Evolutionary conservation across 108 stramenopile species (phyloP).

Genomic region (Cyclostephanos tholiformis): DNA sequence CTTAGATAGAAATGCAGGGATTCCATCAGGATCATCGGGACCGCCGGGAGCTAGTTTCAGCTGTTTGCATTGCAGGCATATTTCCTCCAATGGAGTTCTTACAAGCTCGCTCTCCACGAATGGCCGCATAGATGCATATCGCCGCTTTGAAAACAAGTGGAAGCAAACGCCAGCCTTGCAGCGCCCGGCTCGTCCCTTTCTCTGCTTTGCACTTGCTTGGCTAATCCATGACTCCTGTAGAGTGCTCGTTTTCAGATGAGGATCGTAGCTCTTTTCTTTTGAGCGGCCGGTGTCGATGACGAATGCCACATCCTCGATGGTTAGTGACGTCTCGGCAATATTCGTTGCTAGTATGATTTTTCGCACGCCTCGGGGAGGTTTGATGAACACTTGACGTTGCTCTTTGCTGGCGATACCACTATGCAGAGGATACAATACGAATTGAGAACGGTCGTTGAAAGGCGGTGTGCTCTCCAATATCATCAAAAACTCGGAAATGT

Average conservation of each 20-base stretch:
- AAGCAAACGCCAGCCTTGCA: constrained; percentile 82
- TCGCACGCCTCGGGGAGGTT: constrained; percentile 58
- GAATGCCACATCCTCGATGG: constrained; percentile 92
- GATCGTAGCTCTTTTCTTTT: constrained; percentile 95
- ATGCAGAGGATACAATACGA: constrained; percentile 81
- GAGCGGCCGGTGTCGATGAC: constrained; percentile 78
- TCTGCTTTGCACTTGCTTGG: constrained; percentile 83
- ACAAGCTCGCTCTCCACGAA: constrained; percentile 80
- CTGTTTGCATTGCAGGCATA: constrained; percentile 72
- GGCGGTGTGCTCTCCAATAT: constrained; percentile 61
- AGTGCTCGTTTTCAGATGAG: constrained; percentile 75
- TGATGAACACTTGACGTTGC: constrained; percentile 77
- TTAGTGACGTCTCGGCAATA: constrained; percentile 93
- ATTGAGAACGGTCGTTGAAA: constrained; percentile 57
- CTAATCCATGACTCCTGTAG: constrained; percentile 85
- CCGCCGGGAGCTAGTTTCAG: constrained; percentile 68
- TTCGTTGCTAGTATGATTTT: constrained; percentile 92
- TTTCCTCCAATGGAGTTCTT: constrained; percentile 77
- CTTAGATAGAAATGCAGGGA: constrained; percentile 68
- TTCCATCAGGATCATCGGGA: constrained; percentile 66
- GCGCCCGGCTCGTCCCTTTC: constrained; percentile 85
- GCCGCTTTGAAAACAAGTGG: constrained; percentile 68
- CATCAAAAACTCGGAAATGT: constrained; percentile 79
- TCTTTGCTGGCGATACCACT: constrained; percentile 76
- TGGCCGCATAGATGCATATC: constrained; percentile 58